Evolutionary conservation across 176 grass and related monocot species (phyloP).

Genomic region (Ensete glaucum): DNA sequence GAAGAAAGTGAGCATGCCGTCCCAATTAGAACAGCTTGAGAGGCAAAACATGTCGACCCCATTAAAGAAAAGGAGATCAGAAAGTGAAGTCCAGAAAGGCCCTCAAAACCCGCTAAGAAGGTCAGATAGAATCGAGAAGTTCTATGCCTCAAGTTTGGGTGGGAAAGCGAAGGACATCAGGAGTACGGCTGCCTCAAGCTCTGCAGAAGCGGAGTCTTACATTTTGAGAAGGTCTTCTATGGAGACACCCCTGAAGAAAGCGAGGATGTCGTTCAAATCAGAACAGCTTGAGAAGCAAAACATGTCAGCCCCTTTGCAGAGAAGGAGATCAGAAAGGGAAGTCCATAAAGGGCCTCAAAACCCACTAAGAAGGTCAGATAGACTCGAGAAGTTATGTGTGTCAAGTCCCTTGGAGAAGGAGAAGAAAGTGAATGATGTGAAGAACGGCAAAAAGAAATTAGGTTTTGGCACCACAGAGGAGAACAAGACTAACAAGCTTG

Average conservation of each 20-base stretch:
- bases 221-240: background rate
- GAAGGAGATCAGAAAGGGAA: background rate
- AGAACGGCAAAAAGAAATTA: background rate
- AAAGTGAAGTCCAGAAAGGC: background rate
- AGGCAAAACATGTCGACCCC: background rate
- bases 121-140: constrained; percentile 13
- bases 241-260: background rate
- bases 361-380: constrained; percentile 12
- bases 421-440: background rate
- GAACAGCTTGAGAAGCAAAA: background rate
- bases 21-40: constrained; percentile 2
- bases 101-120: background rate
- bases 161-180: no score
- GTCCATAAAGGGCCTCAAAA: background rate
- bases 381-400: background rate
- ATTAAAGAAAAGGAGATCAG: background rate
- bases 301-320: background rate
- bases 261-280: constrained; percentile 3
- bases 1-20: background rate
- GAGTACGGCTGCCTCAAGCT: background rate
- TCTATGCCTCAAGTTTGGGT: background rate
- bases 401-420: background rate
- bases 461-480: background rate
- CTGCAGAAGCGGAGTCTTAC: background rate
- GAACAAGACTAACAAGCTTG: background rate